These are phyloP conservation scores for Achaetomiella virescens DNA, from an alignment of 495 filamentous ascomycete species.

Conservation along the genomic window DNA sequence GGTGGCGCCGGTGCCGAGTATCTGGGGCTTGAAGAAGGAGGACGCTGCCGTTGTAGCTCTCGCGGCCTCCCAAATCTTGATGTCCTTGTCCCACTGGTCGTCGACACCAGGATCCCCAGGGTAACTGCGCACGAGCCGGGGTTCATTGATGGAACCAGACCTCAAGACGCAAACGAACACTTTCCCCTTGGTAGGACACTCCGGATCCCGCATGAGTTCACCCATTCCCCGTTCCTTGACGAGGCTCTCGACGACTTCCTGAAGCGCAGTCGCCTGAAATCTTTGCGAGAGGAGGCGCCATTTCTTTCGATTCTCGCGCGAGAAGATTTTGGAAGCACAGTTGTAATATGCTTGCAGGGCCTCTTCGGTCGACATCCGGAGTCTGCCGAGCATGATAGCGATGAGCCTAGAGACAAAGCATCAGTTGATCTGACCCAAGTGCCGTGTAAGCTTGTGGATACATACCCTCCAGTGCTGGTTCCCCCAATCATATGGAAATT, in stretches of 20 bases:
- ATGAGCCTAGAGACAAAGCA: slow-evolving; percentile 21
- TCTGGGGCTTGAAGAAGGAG: slow-evolving; percentile 22
- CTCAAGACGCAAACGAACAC: slow-evolving; percentile 17
- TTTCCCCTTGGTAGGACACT: slow-evolving; percentile 8
- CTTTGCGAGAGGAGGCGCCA: not conserved
- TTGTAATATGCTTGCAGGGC: slow-evolving; percentile 26
- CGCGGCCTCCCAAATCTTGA: slow-evolving; percentile 26
- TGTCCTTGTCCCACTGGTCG: slow-evolving; percentile 8
- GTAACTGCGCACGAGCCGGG: slow-evolving; percentile 3
- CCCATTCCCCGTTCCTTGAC: slow-evolving; percentile 6
- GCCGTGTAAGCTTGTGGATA: not conserved
- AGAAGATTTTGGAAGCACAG: slow-evolving; percentile 26
- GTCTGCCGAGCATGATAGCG: slow-evolving; percentile 32
- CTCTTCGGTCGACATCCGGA: slow-evolving; percentile 29
- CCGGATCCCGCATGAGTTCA: slow-evolving; percentile 11
- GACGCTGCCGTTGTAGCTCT: slow-evolving; percentile 30
- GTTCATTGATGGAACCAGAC: not conserved
- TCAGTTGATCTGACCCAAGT: not conserved
- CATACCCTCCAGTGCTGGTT: slow-evolving; percentile 37
- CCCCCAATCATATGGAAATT: slow-evolving; percentile 37
- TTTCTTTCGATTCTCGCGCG: slow-evolving; percentile 20
- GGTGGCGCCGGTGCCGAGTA: not conserved
- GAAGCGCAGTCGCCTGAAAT: slow-evolving; percentile 11
- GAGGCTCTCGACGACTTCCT: slow-evolving; percentile 7
- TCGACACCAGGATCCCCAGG: not conserved